Percentiles rank a stretch among this genome's conserved stretches.
Evolutionary conservation across 2,329 filamentous ascomycete species (phyloP).

Genomic region (Aspergillus oerlinghausenensis): DNA sequence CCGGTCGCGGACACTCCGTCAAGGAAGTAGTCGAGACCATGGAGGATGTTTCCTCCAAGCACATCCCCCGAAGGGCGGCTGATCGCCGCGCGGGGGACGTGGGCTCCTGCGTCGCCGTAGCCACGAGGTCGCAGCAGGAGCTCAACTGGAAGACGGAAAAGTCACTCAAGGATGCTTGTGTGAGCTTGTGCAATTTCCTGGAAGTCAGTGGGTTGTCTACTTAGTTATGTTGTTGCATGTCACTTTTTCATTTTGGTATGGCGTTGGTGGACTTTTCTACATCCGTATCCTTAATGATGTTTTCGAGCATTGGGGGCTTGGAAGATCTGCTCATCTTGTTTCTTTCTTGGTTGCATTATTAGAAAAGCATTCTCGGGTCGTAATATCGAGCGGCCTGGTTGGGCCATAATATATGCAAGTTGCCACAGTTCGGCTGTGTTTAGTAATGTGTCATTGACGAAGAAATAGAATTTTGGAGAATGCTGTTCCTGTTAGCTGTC

Average conservation of each 20-base stretch:
- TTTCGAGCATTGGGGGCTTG: background rate
- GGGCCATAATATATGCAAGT: background rate
- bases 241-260: background rate
- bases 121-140: constrained; percentile 47
- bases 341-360: background rate
- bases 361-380: background rate
- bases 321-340: background rate
- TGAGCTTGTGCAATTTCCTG: constrained; percentile 36
- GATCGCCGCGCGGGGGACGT: constrained; percentile 36
- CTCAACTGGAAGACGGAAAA: constrained; percentile 44
- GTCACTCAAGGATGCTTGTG: constrained; percentile 34
- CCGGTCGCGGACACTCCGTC: constrained; percentile 36
- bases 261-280: constrained; percentile 2
- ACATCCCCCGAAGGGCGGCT: constrained; percentile 29
- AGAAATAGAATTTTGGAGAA: background rate
- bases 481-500: background rate
- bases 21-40: constrained; percentile 36
- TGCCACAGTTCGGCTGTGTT: background rate
- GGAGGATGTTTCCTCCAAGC: constrained; percentile 33
- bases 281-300: background rate
- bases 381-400: background rate
- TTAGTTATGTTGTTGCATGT: background rate
- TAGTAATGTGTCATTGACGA: no score
- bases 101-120: constrained; percentile 36
- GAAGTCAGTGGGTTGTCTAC: constrained; percentile 26